Evolutionary conservation across 192 early-diverging fungal genomes (phyloP).

Genomic region (Podila minutissima): DNA sequence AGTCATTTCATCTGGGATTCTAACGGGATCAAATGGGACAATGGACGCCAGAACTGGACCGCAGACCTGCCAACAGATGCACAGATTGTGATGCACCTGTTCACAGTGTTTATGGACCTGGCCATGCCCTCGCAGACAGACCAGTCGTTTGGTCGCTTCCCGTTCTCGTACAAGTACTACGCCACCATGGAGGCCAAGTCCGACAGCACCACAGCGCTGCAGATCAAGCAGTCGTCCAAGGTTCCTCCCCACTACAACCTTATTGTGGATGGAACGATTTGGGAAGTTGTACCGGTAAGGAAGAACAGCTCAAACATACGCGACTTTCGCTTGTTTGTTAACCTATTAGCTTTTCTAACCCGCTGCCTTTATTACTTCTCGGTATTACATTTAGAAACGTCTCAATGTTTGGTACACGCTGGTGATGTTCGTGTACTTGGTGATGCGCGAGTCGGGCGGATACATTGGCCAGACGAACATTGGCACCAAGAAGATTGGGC

Average conservation of each 20-base stretch:
- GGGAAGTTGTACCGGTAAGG: slow-evolving; percentile 63
- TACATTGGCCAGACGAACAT: slow-evolving; percentile 67
- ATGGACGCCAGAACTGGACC: slow-evolving; percentile 27
- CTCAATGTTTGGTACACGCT: slow-evolving; percentile 55
- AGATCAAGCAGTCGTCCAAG: slow-evolving; percentile 66
- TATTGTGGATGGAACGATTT: slow-evolving; percentile 61
- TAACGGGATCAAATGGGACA: slow-evolving; percentile 30
- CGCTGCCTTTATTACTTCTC: neutral
- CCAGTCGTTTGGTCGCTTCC: slow-evolving; percentile 54
- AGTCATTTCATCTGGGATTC: slow-evolving; percentile 47
- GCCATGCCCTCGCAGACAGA: slow-evolving; percentile 56
- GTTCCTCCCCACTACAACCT: slow-evolving; percentile 63
- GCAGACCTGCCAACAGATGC: slow-evolving; percentile 59
- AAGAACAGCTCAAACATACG: slow-evolving; percentile 12
- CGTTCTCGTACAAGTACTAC: slow-evolving; percentile 66
- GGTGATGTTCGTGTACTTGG: slow-evolving; percentile 63
- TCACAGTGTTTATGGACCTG: slow-evolving; percentile 68
- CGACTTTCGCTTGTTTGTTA: too few species aligned
- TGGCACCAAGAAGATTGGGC: slow-evolving; percentile 59
- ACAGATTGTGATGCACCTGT: slow-evolving; percentile 70
- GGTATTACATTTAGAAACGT: slow-evolving; percentile 31
- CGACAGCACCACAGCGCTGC: slow-evolving; percentile 55
- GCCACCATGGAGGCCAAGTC: slow-evolving; percentile 60
- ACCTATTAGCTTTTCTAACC: neutral
- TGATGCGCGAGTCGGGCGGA: slow-evolving; percentile 62